Conservation (phyloP, 139 green algal genomes). For the Mesotaenium endlicherianum region DNA sequence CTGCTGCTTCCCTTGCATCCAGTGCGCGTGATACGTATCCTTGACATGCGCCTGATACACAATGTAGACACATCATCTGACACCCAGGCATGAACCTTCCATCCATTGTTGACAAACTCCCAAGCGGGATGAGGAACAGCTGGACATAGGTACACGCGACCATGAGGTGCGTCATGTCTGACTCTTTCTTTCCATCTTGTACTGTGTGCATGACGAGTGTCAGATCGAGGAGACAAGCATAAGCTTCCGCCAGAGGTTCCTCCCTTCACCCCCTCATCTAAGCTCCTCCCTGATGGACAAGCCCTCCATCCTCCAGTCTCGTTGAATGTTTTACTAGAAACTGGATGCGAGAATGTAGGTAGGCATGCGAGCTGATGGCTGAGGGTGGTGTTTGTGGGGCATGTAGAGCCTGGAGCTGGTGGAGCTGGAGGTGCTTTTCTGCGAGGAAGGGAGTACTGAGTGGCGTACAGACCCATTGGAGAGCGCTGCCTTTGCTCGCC, state of each 20-base stretch:
- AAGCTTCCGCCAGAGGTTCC: slow-evolving; percentile 35
- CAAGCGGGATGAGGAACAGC: not conserved
- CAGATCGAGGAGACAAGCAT: slow-evolving; percentile 36
- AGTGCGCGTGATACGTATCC: not conserved
- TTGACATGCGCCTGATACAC: not conserved
- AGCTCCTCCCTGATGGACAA: not conserved
- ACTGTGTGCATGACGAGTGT: too few species aligned
- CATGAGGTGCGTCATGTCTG: not conserved
- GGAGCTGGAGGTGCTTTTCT: slow-evolving; percentile 19
- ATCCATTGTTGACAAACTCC: not conserved
- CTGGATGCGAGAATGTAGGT: too few species aligned
- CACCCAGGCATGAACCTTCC: not conserved
- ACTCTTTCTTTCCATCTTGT: not conserved
- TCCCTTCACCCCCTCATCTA: not conserved
- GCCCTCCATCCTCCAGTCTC: not conserved
- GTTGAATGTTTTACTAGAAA: too few species aligned
- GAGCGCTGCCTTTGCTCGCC: slow-evolving; percentile 29
- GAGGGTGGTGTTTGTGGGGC: too few species aligned
- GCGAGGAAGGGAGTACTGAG: slow-evolving; percentile 6
- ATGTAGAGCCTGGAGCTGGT: slow-evolving; percentile 21
- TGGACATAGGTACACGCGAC: not conserved
- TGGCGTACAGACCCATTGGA: slow-evolving; percentile 20
- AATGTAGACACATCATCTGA: not conserved
- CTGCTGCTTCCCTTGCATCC: too few species aligned
- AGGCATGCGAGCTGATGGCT: too few species aligned